Evolutionary conservation across 768 basidiomycete species (phyloP).

Genomic region (Kwoniella sp.): DNA sequence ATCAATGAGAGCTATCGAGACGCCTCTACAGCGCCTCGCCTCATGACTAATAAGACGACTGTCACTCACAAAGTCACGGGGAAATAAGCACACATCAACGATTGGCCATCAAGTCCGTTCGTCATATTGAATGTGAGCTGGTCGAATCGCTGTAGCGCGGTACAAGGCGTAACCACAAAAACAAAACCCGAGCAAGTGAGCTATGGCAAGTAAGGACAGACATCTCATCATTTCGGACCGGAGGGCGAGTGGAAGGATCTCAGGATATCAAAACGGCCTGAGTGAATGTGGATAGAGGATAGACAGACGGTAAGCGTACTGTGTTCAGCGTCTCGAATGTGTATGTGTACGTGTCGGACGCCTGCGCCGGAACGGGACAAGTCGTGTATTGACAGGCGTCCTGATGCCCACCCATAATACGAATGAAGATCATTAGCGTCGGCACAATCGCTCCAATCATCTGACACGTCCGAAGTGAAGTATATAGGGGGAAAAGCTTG

Average conservation of each 20-base stretch:
- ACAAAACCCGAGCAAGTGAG: background rate
- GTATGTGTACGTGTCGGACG: constrained; percentile 17
- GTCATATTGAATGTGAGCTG: constrained; percentile 40
- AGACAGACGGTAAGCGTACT: constrained; percentile 12
- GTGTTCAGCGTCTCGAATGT: constrained; percentile 21
- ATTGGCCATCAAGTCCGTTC: constrained; percentile 27
- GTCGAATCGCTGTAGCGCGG: constrained; percentile 36
- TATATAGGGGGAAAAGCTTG: too few relatives aligned
- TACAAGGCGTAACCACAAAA: background rate
- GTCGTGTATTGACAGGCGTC: constrained; percentile 30
- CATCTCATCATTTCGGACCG: too few relatives aligned
- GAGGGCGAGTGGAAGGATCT: too few relatives aligned
- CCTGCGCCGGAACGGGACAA: constrained; percentile 23
- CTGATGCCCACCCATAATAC: too few relatives aligned
- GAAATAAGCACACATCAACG: constrained; percentile 38
- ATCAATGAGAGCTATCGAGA: too few relatives aligned
- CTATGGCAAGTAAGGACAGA: background rate
- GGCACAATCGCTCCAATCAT: too few relatives aligned
- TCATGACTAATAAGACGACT: background rate
- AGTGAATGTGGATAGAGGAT: too few relatives aligned
- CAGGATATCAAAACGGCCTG: too few relatives aligned
- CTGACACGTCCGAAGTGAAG: too few relatives aligned
- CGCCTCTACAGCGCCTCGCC: too few relatives aligned
- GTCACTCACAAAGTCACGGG: constrained; percentile 36
- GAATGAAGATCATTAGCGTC: too few relatives aligned